Percentiles rank a stretch among this genome's conserved stretches.
These are phyloP conservation scores for Ceratocystis cacaofunesta DNA, from an alignment of 2,329 filamentous ascomycete genomes.

Conservation along the genomic window DNA sequence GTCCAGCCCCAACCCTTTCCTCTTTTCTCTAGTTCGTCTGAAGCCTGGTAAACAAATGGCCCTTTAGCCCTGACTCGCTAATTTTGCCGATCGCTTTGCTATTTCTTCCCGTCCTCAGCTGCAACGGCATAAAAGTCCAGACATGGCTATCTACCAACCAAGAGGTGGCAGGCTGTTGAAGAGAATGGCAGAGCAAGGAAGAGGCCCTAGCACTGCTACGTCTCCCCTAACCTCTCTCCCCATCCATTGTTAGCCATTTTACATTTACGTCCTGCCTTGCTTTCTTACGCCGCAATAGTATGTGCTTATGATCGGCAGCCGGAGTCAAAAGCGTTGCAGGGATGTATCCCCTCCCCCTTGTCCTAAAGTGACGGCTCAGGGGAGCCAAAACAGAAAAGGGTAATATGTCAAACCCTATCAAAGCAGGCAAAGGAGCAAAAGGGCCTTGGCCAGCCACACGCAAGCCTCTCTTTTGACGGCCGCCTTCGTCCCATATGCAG, in stretches of 20 bases:
- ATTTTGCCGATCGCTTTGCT: not conserved
- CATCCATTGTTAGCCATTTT: too few species aligned
- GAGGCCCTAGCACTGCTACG: too few species aligned
- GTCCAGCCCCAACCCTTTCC: not conserved
- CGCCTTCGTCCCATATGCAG: not conserved
- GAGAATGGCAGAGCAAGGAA: too few species aligned
- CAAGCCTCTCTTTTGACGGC: not conserved
- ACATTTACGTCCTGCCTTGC: too few species aligned
- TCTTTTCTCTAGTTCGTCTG: too few species aligned
- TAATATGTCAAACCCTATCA: not conserved
- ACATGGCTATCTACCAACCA: not conserved
- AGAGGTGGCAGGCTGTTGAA: too few species aligned
- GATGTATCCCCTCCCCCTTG: not conserved
- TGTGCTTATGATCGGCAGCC: too few species aligned
- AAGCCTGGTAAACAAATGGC: too few species aligned
- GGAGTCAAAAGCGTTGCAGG: too few species aligned
- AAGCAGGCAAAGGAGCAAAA: not conserved
- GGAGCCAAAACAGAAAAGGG: not conserved
- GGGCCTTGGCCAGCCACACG: conserved; percentile 1
- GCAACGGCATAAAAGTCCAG: not conserved
- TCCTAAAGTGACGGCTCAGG: not conserved
- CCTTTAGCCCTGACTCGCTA: not conserved
- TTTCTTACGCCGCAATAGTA: too few species aligned
- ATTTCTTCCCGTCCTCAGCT: not conserved
- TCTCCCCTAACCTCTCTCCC: too few species aligned